Base-by-base conservation (phyloP, 208 protist genomes). In the Wallacemonas sp. region DNA sequence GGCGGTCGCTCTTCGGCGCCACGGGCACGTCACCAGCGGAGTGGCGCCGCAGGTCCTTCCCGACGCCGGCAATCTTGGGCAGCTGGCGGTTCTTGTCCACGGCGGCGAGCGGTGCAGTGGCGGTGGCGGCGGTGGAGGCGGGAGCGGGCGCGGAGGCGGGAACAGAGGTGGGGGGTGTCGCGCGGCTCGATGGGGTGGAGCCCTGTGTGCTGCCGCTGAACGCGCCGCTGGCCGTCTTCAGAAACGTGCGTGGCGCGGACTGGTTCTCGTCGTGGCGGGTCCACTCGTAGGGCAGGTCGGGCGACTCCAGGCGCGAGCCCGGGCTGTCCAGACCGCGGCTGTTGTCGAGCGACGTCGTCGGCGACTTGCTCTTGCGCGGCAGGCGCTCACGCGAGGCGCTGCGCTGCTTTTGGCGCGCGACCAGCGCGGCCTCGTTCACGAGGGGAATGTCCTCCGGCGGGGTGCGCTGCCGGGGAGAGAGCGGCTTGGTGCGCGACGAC, bases 231-330 rank as follows among this genome's bases (percentile, higher is more conserved):
- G n/a, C 22, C 11, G 52, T 59, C 52, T 59, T 59, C n/a, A 59
- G 52, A n/a, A 59, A 59, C 10, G 32, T 59, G 52, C 52, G 52
- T 18, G 52, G 52, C 31, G n/a, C 52, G 16, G 16, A 59, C 20
- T 67, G 62, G 62, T 52, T 52, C 62, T 67, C 62, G 32, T 67
- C 62, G 44, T 67, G 41, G 32, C 44, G 41, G 7, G 46, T 42
- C 62, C 33, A 52, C 33, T 48, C 33, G 45, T 44, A 52, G 0
- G 62, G 36, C 28, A 67, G 25, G 62, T 52, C 46, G 28, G 41
- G 41, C 12, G 62, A 57, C 20, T 67, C 46, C 4, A 52, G 54
- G 59, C 29, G 59, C 12, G 41, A 52, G 31, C 44, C 44, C 3
- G 39, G 7, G 22, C 5, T 44, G 25, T 59, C 52, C 16, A 39